A percentile compares a stretch with the other conserved stretches of the same genome.
Evolutionary conservation across 306 rosid genomes (phyloP).

Genomic region (Fragaria nilgerrensis): DNA sequence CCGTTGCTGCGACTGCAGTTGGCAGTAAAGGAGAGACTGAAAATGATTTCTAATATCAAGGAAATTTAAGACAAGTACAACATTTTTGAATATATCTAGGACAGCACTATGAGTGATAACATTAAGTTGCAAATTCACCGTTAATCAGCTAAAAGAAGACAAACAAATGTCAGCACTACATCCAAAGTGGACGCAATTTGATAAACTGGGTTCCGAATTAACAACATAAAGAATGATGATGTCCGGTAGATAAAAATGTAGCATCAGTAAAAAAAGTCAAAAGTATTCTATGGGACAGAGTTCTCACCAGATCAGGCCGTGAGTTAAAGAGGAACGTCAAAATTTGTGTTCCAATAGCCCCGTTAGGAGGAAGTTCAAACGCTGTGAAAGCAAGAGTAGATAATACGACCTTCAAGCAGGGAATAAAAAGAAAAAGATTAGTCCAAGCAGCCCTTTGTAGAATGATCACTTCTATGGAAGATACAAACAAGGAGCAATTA

Average conservation of each 20-base stretch:
- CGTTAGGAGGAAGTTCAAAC: slow-evolving; percentile 98
- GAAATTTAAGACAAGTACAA: neutral
- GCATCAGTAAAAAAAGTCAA: neutral
- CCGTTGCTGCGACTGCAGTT: neutral
- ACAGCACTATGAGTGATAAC: neutral
- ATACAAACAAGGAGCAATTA: neutral
- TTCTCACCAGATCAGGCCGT: slow-evolving; percentile 88
- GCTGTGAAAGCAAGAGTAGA: slow-evolving; percentile 97
- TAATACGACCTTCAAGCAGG: slow-evolving; percentile 70
- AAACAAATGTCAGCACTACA: neutral
- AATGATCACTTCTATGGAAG: neutral
- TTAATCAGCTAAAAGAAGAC: neutral
- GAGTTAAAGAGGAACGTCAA: slow-evolving; percentile 92
- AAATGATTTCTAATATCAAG: slow-evolving; percentile 7
- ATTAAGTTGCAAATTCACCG: neutral
- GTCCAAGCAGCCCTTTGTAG: neutral
- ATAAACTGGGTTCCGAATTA: neutral
- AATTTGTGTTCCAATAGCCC: slow-evolving; percentile 86
- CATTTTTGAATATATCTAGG: neutral
- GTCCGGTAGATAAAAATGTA: slow-evolving; percentile 9
- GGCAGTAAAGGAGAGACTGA: neutral
- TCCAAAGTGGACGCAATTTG: neutral
- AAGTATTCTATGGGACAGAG: slow-evolving; percentile 7
- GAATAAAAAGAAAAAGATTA: slow-evolving; percentile 16
- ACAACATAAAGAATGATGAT: neutral